Base-by-base conservation (phyloP, 2,329 filamentous ascomycete species). In the Clonostachys solani region DNA sequence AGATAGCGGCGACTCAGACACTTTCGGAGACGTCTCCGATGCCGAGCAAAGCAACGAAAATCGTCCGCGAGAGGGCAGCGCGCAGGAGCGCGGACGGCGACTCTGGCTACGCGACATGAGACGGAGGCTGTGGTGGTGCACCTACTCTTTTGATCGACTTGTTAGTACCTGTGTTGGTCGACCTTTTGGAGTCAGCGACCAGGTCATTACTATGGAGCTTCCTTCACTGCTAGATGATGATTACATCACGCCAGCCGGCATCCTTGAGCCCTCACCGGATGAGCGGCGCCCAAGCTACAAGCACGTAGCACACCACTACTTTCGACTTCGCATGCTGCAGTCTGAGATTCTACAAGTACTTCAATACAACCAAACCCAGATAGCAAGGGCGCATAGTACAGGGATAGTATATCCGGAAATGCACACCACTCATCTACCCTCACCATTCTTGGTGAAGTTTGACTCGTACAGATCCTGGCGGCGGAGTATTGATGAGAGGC, bases 301-400 rank as follows among this genome's bases (percentile, higher is more conserved):
- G 68, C 80, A 88, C 53, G 90, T 95, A 6, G 85, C 91, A 1
- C 85, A 95, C 56, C 92, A 97, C 60, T 97, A 97, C 66, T 91
- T 96, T 68, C 86, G 90, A 19, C 74, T 97, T 17, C 81, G 92
- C 17, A 71, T 96, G 44, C 72, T 97, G 42, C 94, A 97, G 66
- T 96, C 92, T 0, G 92, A 97, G 66, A 96, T 97, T 43, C 73
- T 96, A 36, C 91, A 97, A 63, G 92, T 97, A 2, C 71, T 96
- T 51, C 92, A 96, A 64, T 88, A 94, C 63, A 89, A 95, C 51
- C 91, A 96, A 66, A 87, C 91, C 1, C 86, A 94, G 55, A 80
- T 87, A 54, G 87, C 87, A 9, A 80, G 89, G 51, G 77, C 80
- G 33, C 75, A 77, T 43, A 81, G 82, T 5, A 80, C 84, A 43